These are phyloP conservation scores for Suhomyces taliae DNA, from an alignment of 1,139 yeast genomes.

Conservation along the genomic window DNA sequence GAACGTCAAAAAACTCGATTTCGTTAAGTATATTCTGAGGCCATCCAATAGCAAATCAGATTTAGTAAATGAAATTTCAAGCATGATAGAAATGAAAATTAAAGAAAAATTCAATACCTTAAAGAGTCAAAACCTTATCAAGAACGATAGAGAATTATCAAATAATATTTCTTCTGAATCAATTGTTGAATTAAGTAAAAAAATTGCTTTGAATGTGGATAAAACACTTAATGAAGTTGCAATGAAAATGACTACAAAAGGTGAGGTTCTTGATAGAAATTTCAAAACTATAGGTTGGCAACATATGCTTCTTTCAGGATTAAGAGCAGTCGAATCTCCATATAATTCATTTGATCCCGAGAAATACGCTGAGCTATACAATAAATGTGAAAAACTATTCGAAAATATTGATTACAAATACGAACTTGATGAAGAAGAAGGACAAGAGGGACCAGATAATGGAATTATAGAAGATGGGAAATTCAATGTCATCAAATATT, in stretches of 20 bases:
- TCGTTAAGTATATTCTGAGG: conserved; percentile 10
- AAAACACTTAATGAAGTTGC: conserved; percentile 11
- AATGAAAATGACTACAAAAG: conserved; percentile 1
- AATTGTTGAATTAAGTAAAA: conserved; percentile 20
- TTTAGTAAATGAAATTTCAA: conserved; percentile 41
- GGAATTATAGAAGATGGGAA: conserved; percentile 1
- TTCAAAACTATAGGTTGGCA: conserved; percentile 25
- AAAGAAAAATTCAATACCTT: conserved; percentile 10
- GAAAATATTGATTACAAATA: conserved; percentile 22
- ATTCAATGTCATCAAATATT: conserved; percentile 20
- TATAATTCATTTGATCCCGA: conserved; percentile 12
- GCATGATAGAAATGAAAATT: conserved; percentile 36
- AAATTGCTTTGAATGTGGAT: conserved; percentile 25
- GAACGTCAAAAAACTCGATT: background rate
- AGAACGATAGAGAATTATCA: conserved; percentile 7
- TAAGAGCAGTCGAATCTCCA: conserved; percentile 19
- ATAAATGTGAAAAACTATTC: conserved; percentile 25
- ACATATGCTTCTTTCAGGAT: conserved; percentile 26
- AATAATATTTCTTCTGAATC: conserved; percentile 23
- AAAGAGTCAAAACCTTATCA: conserved; percentile 2
- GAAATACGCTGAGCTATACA: conserved; percentile 16
- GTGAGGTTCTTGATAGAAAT: conserved; percentile 11
- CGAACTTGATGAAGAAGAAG: conserved; percentile 20
- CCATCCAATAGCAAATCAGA: conserved; percentile 30
- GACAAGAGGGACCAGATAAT: background rate